Conservation (phyloP, 768 basidiomycete species). For the Lentinula edodes region DNA sequence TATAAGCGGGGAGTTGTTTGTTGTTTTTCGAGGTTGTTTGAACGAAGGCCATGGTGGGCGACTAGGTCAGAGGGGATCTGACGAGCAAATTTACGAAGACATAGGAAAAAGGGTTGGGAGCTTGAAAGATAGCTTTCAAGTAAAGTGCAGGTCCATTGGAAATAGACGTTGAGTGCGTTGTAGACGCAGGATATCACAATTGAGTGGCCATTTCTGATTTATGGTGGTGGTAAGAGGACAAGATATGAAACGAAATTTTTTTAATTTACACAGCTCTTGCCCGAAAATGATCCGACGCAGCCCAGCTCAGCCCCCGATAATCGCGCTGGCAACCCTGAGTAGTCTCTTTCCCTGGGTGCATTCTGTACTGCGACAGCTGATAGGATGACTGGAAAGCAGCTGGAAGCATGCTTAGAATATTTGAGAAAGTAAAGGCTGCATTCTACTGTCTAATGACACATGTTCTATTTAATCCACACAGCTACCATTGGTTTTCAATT, state of each 20-base stretch:
- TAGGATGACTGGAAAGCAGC: too few species aligned
- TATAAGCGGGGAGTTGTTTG: constrained; percentile 25
- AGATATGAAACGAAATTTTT: neutral
- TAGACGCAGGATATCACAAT: constrained; percentile 45
- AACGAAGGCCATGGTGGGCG: constrained; percentile 76
- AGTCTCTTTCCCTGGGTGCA: neutral
- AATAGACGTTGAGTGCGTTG: constrained; percentile 28
- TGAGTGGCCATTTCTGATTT: constrained; percentile 36
- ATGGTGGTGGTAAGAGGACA: neutral
- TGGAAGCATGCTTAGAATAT: neutral
- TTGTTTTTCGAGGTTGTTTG: constrained; percentile 51
- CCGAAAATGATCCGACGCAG: neutral
- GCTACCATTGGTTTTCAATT: neutral
- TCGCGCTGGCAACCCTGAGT: neutral
- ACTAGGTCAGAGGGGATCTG: constrained; percentile 60
- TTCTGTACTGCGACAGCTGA: too few species aligned
- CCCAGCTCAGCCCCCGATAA: neutral
- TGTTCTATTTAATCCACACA: neutral
- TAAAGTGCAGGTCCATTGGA: constrained; percentile 29
- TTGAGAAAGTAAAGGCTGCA: neutral
- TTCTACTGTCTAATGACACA: neutral
- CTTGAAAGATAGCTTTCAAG: constrained; percentile 47
- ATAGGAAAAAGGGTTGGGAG: constrained; percentile 50
- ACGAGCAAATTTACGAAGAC: constrained; percentile 49
- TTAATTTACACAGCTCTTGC: neutral